Evolutionary conservation across 257 asterid species (phyloP).

Genomic region (Thymus quinquecostatus): DNA sequence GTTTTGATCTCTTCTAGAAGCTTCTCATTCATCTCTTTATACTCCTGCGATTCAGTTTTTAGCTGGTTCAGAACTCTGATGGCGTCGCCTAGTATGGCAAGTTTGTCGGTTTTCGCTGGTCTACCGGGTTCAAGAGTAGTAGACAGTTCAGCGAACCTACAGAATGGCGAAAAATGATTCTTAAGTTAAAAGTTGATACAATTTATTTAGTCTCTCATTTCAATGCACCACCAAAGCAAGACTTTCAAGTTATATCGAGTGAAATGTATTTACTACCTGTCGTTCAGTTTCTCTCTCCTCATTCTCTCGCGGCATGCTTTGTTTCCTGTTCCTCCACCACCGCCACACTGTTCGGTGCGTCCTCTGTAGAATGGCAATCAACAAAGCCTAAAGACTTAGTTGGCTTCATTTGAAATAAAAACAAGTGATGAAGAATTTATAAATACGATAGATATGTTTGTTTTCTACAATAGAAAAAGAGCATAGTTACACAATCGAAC

Average conservation of each 20-base stretch:
- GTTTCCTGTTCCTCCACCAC: constrained; percentile 48
- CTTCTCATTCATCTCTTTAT: constrained; percentile 65
- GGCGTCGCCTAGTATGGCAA: constrained; percentile 81
- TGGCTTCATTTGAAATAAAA: neutral
- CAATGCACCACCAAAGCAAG: constrained; percentile 17
- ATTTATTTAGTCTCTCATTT: neutral
- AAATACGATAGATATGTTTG: too few species aligned
- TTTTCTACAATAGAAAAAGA: constrained; percentile 12
- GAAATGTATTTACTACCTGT: constrained; percentile 47
- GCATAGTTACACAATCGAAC: neutral
- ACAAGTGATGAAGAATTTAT: neutral
- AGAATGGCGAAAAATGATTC: constrained; percentile 18
- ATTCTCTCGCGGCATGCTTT: constrained; percentile 92
- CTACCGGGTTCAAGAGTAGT: constrained; percentile 84
- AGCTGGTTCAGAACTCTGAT: constrained; percentile 68
- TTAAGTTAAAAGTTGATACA: constrained; percentile 3
- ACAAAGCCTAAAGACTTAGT: constrained; percentile 9
- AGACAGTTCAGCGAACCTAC: constrained; percentile 79
- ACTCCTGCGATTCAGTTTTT: constrained; percentile 70
- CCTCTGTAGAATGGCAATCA: constrained; percentile 50
- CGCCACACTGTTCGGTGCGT: constrained; percentile 51
- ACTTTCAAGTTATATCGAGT: constrained; percentile 7
- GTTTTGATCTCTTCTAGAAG: constrained; percentile 77
- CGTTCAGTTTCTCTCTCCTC: constrained; percentile 84
- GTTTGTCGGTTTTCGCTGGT: constrained; percentile 79